These are phyloP conservation scores for Zygosaccharomyces lentus DNA, from an alignment of 805 yeast genomes.

Conservation along the genomic window DNA sequence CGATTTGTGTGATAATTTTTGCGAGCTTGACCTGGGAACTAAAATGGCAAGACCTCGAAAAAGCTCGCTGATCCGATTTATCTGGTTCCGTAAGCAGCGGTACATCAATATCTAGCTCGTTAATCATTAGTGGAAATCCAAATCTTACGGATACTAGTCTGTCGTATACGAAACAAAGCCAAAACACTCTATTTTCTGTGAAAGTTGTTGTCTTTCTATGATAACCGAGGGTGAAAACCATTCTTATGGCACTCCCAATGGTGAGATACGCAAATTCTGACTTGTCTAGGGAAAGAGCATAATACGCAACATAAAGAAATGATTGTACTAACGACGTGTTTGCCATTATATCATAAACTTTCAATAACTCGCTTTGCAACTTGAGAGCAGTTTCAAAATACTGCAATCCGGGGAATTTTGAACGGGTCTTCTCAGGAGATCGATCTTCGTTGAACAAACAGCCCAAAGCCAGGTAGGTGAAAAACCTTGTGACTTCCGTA, in stretches of 20 bases:
- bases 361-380: slow-evolving; percentile 14
- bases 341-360: slow-evolving; percentile 13
- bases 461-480: slow-evolving; percentile 18
- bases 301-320: slow-evolving; percentile 17
- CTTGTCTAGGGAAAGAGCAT: slow-evolving; percentile 18
- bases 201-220: slow-evolving; percentile 12
- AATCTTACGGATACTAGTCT: slow-evolving; percentile 19
- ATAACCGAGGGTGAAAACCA: slow-evolving; percentile 14
- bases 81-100: slow-evolving; percentile 11
- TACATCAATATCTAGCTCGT: slow-evolving; percentile 18
- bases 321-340: slow-evolving; percentile 16
- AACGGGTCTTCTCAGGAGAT: slow-evolving; percentile 5
- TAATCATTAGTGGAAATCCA: slow-evolving; percentile 19
- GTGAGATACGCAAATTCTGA: slow-evolving; percentile 15
- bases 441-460: slow-evolving; percentile 14
- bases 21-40: slow-evolving; percentile 20
- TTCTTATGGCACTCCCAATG: slow-evolving; percentile 19
- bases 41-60: slow-evolving; percentile 17
- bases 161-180: slow-evolving; percentile 23
- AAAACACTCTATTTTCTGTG: slow-evolving; percentile 16
- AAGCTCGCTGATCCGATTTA: slow-evolving; percentile 1
- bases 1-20: slow-evolving; percentile 17
- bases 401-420: slow-evolving; percentile 13
- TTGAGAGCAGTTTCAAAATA: slow-evolving; percentile 16
- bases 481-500: slow-evolving; percentile 16